Evolutionary conservation across 331 rosid species (phyloP).

Genomic region (Prunus yedoensis): DNA sequence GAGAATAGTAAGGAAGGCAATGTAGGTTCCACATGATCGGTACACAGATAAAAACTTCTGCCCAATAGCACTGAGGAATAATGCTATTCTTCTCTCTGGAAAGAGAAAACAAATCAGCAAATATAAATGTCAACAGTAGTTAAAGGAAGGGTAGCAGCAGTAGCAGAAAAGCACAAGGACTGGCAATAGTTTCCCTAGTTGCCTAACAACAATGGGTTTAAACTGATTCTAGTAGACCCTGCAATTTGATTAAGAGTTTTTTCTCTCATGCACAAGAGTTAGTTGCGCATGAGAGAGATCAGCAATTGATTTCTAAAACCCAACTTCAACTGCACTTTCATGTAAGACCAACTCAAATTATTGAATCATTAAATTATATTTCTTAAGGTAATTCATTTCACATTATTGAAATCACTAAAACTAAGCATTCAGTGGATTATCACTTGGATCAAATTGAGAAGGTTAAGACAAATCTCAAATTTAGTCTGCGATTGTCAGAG

Average conservation of each 20-base stretch:
- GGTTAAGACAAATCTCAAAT: background rate
- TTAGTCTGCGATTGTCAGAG: background rate
- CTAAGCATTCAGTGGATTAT: background rate
- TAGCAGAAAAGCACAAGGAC: constrained; percentile 13
- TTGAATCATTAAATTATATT: background rate
- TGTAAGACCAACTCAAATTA: background rate
- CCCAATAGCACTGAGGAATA: constrained; percentile 81
- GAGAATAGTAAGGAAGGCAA: constrained; percentile 88
- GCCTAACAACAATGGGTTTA: constrained; percentile 5
- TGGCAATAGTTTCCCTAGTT: constrained; percentile 2
- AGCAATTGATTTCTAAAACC: background rate
- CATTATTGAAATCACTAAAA: background rate
- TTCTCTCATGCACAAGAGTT: background rate
- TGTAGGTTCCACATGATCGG: constrained; percentile 89
- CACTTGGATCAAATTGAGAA: background rate
- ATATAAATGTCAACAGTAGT: constrained; percentile 25
- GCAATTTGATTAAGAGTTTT: background rate
- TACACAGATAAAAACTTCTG: constrained; percentile 85
- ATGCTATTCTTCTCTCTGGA: constrained; percentile 90
- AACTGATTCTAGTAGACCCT: background rate
- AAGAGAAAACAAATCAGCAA: constrained; percentile 28
- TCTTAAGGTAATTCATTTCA: background rate
- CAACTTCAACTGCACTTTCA: background rate
- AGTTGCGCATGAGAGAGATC: background rate
- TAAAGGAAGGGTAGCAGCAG: constrained; percentile 7